Evolutionary conservation across 1,284 basidiomycete species (phyloP).

Genomic region (Wallemia mellicola): DNA sequence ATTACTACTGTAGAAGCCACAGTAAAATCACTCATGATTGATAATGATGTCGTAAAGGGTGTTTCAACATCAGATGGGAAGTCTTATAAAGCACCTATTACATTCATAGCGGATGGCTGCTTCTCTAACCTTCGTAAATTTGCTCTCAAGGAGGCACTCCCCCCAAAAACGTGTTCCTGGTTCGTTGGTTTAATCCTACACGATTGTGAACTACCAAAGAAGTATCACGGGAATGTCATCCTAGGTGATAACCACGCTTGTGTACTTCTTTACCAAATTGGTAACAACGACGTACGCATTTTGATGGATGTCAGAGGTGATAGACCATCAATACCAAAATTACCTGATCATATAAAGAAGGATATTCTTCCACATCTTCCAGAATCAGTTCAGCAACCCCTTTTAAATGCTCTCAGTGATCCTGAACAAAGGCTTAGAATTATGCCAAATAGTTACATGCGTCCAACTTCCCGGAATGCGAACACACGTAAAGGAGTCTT

Average conservation of each 20-base stretch:
- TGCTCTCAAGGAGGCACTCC: slow-evolving; percentile 17
- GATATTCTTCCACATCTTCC: slow-evolving; percentile 57
- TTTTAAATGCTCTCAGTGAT: slow-evolving; percentile 30
- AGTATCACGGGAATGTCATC: slow-evolving; percentile 61
- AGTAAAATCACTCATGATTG: slow-evolving; percentile 9
- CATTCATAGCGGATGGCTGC: slow-evolving; percentile 77
- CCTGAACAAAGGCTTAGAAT: slow-evolving; percentile 34
- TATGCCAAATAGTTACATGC: slow-evolving; percentile 92
- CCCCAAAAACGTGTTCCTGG: slow-evolving; percentile 32
- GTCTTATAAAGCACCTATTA: slow-evolving; percentile 34
- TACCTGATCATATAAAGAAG: slow-evolving; percentile 25
- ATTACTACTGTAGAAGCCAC: slow-evolving; percentile 34
- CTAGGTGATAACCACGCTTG: slow-evolving; percentile 42
- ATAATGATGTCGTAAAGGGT: background rate
- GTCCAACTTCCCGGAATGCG: slow-evolving; percentile 37
- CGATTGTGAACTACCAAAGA: slow-evolving; percentile 42
- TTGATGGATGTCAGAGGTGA: slow-evolving; percentile 71
- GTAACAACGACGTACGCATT: slow-evolving; percentile 50
- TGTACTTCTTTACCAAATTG: slow-evolving; percentile 69
- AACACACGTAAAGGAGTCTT: slow-evolving; percentile 33
- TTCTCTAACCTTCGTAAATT: slow-evolving; percentile 48
- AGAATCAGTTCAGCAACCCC: slow-evolving; percentile 27
- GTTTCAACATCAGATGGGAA: slow-evolving; percentile 1
- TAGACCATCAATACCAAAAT: slow-evolving; percentile 32
- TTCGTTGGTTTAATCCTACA: slow-evolving; percentile 56